Conservation (phyloP, 2,329 filamentous ascomycete species). For the Penicillium sp. region DNA sequence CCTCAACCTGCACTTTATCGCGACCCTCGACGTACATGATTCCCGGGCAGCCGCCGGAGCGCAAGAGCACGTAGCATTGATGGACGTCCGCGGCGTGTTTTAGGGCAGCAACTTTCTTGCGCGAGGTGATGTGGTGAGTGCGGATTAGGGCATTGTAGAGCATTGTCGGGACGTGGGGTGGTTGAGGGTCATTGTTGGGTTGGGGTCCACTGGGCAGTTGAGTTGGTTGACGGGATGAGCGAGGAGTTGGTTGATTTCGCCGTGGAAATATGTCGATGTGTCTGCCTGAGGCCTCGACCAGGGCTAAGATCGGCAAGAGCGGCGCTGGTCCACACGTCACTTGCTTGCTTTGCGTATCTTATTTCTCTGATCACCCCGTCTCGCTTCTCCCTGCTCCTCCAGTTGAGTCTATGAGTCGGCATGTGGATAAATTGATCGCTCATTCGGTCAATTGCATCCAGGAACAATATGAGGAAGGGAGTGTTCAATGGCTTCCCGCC, state of each 20-base stretch:
- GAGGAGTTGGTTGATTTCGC: not conserved
- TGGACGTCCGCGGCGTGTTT: slow-evolving; percentile 64
- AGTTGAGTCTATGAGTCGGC: not conserved
- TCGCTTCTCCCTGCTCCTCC: too few species aligned
- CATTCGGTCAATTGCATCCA: not conserved
- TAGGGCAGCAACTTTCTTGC: slow-evolving; percentile 69
- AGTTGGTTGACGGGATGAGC: not conserved
- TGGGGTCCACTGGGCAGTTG: not conserved
- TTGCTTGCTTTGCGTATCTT: too few species aligned
- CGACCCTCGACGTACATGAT: slow-evolving; percentile 75
- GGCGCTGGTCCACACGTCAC: not conserved
- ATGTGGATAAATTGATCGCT: not conserved
- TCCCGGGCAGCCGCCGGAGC: slow-evolving; percentile 68
- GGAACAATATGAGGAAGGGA: not conserved
- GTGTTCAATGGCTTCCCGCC: too few species aligned
- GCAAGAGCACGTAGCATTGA: slow-evolving; percentile 64
- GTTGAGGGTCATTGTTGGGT: not conserved
- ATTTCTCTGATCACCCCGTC: too few species aligned
- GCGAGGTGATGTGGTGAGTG: slow-evolving; percentile 79
- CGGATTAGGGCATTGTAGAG: slow-evolving; percentile 65
- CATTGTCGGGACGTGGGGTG: not conserved
- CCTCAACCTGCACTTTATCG: slow-evolving; percentile 55
- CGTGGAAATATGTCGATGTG: not conserved
- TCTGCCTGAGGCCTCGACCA: not conserved
- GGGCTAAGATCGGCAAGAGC: not conserved